These are phyloP conservation scores for Penicillium samsonianum DNA, from an alignment of 495 filamentous ascomycete species.

Conservation along the genomic window DNA sequence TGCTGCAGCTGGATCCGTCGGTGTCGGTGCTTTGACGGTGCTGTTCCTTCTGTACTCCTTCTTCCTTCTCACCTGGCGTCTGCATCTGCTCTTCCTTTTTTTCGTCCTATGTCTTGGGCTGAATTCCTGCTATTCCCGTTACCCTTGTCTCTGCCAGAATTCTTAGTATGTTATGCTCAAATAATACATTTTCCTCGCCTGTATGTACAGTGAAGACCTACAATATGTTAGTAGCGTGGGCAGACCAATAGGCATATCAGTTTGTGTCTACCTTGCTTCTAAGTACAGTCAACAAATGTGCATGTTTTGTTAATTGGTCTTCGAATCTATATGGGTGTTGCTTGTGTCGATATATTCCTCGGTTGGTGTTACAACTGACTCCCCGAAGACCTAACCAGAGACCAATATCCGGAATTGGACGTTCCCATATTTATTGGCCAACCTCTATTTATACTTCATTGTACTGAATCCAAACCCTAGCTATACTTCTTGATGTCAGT, in stretches of 20 bases:
- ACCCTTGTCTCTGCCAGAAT: slow-evolving; percentile 22
- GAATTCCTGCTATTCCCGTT: slow-evolving; percentile 34
- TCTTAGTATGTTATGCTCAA: slow-evolving; percentile 43
- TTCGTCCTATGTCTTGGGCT: slow-evolving; percentile 25
- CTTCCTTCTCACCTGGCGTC: slow-evolving; percentile 40
- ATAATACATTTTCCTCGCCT: slow-evolving; percentile 41
- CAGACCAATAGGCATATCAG: not conserved
- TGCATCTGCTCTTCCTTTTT: slow-evolving; percentile 33
- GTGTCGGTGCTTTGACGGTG: slow-evolving; percentile 26
- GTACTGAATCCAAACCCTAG: not conserved
- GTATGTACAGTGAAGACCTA: slow-evolving; percentile 17
- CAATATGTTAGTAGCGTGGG: not conserved
- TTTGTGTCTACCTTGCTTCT: not conserved
- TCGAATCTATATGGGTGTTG: not conserved
- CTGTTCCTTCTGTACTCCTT: slow-evolving; percentile 29
- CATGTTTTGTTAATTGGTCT: not conserved
- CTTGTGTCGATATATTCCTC: not conserved
- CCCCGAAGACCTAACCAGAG: not conserved
- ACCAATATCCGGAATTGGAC: not conserved
- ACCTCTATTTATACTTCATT: not conserved
- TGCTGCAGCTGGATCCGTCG: slow-evolving; percentile 35
- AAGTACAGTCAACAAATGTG: not conserved
- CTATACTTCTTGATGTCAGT: not conserved
- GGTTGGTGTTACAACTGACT: not conserved
- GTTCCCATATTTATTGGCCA: not conserved